Base-by-base conservation (phyloP, 2,329 filamentous ascomycete species). In the Rhytidhysteron rufulum region DNA sequence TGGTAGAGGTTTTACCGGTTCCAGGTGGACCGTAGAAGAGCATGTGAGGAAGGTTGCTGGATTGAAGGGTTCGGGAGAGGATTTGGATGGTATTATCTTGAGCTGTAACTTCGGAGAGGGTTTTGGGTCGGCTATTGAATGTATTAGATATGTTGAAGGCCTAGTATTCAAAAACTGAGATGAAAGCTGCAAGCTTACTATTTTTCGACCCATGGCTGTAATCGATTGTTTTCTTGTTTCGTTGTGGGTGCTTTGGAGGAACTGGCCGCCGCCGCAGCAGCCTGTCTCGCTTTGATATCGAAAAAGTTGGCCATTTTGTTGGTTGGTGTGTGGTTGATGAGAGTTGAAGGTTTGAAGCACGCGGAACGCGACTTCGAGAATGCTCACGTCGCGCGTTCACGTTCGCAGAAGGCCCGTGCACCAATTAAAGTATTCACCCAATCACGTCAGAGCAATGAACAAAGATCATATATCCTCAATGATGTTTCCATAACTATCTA, bases 141-240 rank as follows among this genome's bases (percentile, higher is more conserved):
- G 22, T 4, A 30, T 37, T 11, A 6, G n/a, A 32, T 15, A 11
- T 13, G 27, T 5, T 15, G 19, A 39, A 13, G 15, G 8, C 20
- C n/a, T n/a, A n/a, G n/a, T n/a, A n/a, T n/a, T n/a, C n/a, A n/a
- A 18, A 16, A 21, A 20, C 25, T 27, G 21, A n/a, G 22, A 5
- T 15, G 38, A 13, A 17, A 31, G 25, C 13, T 29, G 27, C n/a
- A n/a, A 20, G 47, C 62, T 41, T 74, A 95, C 91, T 96, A 97
- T 86, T 97, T 97, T 73, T 97, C 93, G 39, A 97, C 91, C 93
- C 93, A 98, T 57, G 93, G 93, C 60, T 96, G 91, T 53, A 83
- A 74, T 58, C 79, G 78, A 51, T 76, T 76, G 21, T 73, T 73
- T 44, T 86, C 80, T 60, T 79, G 84, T 58, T 74, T 76, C 43